Evolutionary conservation across 805 yeast genomes (phyloP).

Genomic region (Candida caryicola): DNA sequence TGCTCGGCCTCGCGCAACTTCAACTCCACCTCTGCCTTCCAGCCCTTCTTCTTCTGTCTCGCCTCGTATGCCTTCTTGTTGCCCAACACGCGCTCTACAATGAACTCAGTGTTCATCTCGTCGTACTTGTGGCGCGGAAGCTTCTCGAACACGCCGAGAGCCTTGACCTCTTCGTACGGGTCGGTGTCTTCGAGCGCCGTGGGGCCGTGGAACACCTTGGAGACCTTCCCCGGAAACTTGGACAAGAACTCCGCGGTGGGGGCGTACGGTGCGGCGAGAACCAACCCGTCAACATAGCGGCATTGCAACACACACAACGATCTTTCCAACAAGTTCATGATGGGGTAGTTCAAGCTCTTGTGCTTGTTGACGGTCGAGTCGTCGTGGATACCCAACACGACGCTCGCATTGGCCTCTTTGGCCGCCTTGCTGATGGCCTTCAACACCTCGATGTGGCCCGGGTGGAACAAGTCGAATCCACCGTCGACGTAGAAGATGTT

Average conservation of each 20-base stretch:
- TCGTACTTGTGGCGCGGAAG: slow-evolving; percentile 57
- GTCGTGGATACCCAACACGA: slow-evolving; percentile 67
- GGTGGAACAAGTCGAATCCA: slow-evolving; percentile 87
- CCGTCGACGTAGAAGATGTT: slow-evolving; percentile 65
- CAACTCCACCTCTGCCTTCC: slow-evolving; percentile 56
- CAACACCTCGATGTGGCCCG: slow-evolving; percentile 84
- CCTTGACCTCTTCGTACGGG: slow-evolving; percentile 38
- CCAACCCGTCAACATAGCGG: slow-evolving; percentile 72
- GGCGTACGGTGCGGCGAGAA: slow-evolving; percentile 64
- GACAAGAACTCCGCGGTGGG: slow-evolving; percentile 43
- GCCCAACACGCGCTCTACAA: slow-evolving; percentile 69
- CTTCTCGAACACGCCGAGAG: slow-evolving; percentile 35
- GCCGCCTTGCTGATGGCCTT: slow-evolving; percentile 44
- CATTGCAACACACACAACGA: slow-evolving; percentile 87
- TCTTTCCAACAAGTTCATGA: slow-evolving; percentile 86
- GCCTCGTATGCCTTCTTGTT: slow-evolving; percentile 74
- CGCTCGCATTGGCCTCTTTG: slow-evolving; percentile 35
- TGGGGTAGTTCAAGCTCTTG: slow-evolving; percentile 68
- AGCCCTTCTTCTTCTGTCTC: slow-evolving; percentile 84
- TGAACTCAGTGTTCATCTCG: slow-evolving; percentile 64
- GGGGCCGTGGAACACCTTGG: slow-evolving; percentile 58
- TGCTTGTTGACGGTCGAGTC: slow-evolving; percentile 53
- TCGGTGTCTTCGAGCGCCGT: slow-evolving; percentile 34
- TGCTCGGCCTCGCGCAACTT: slow-evolving; percentile 24
- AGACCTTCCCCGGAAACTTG: slow-evolving; percentile 37